Conservation (phyloP, 345 rosid genomes). For the Mallotus nudiflorus region DNA sequence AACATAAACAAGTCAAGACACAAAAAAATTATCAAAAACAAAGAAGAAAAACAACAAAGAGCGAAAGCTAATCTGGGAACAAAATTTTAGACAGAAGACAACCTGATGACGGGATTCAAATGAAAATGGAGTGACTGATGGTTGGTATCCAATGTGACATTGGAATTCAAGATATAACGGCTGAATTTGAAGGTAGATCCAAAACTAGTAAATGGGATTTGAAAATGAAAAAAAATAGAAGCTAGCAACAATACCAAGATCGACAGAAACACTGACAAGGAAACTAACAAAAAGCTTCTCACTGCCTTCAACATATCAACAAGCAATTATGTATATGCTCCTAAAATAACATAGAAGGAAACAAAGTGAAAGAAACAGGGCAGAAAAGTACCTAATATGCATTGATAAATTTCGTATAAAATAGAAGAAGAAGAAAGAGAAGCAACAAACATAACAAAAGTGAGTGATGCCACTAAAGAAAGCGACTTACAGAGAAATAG, state of each 20-base stretch:
- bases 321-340: neutral
- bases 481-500: neutral
- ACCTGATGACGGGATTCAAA: slow-evolving; percentile 5
- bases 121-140: neutral
- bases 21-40: neutral
- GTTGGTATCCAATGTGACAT: slow-evolving; percentile 6
- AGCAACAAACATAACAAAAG: slow-evolving; percentile 10
- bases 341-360: neutral
- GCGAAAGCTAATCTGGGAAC: too few species aligned
- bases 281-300: slow-evolving; percentile 12
- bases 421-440: too few species aligned
- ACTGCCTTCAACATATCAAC: slow-evolving; percentile 17
- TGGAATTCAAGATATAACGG: slow-evolving; percentile 9
- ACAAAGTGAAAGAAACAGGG: neutral
- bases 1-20: slow-evolving; percentile 7
- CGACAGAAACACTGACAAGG: slow-evolving; percentile 12
- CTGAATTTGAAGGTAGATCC: slow-evolving; percentile 19
- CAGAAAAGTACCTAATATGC: neutral
- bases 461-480: neutral
- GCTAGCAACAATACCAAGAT: slow-evolving; percentile 19
- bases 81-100: neutral
- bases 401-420: neutral
- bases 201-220: slow-evolving; percentile 19
- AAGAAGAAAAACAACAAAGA: neutral
- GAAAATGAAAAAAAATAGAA: slow-evolving; percentile 20